Evolutionary conservation across 2,329 filamentous ascomycete genomes (phyloP).

Genomic region (Dactylellina drechsleri): DNA sequence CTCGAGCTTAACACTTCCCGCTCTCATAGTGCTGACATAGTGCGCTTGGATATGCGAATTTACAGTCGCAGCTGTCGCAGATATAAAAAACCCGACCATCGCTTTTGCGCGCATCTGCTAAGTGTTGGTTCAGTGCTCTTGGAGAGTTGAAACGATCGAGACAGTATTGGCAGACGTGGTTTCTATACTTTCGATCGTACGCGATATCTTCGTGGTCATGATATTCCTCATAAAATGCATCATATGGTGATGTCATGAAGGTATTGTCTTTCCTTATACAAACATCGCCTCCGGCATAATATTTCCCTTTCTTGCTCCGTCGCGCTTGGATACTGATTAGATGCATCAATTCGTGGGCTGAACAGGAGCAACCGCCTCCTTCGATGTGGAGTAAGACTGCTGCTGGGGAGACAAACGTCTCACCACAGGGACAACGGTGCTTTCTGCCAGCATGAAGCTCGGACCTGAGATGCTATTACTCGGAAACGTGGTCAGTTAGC

Average conservation of each 20-base stretch:
- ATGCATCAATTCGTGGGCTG: too few relatives aligned
- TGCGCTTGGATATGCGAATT: conserved; percentile 18
- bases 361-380: background rate
- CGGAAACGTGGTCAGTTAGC: background rate
- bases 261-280: background rate
- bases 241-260: background rate
- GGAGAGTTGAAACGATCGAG: too few relatives aligned
- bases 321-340: too few relatives aligned
- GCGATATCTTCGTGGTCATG: background rate
- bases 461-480: conserved; percentile 2
- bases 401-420: background rate
- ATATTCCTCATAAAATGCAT: background rate
- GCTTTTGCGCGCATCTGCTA: background rate
- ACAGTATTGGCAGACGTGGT: too few relatives aligned
- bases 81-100: background rate
- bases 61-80: conserved; percentile 1
- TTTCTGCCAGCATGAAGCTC: background rate
- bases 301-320: too few relatives aligned
- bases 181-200: too few relatives aligned
- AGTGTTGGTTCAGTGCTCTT: background rate
- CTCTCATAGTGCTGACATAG: conserved; percentile 29
- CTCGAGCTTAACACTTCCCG: background rate
- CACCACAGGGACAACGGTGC: background rate
- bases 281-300: too few relatives aligned
- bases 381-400: conserved; percentile 18